phyloP scores from a whole-genome alignment of 1,284 basidiomycete genomes.

The Rhodofomes roseus region DNA sequence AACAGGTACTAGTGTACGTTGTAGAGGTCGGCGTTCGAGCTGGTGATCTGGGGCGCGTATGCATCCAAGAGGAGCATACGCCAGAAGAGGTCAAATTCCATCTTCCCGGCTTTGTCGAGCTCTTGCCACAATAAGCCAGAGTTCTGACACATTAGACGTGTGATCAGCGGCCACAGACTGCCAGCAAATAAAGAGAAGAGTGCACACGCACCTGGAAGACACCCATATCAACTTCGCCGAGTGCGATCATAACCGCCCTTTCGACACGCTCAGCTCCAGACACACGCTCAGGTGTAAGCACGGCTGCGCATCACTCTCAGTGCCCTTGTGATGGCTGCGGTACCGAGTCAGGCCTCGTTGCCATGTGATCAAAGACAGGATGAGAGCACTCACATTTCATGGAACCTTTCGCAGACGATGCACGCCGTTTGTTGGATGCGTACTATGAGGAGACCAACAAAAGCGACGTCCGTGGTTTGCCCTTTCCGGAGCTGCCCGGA shows the following conservation, averaged over 20 bases:
- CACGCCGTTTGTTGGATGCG: constrained; percentile 26
- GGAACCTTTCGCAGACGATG: too few species aligned
- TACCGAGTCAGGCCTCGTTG: too few species aligned
- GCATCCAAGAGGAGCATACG: constrained; percentile 82
- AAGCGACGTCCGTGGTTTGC: constrained; percentile 38
- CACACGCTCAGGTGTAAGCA: constrained; percentile 68
- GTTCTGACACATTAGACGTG: constrained; percentile 48
- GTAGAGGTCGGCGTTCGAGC: constrained; percentile 79
- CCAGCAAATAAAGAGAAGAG: too few species aligned
- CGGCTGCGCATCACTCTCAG: constrained; percentile 56
- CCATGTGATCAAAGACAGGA: too few species aligned
- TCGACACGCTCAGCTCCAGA: background rate
- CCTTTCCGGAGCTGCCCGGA: background rate
- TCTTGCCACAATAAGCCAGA: constrained; percentile 74
- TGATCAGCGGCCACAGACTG: too few species aligned
- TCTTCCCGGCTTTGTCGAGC: constrained; percentile 67
- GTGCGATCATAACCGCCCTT: constrained; percentile 64
- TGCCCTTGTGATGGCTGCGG: constrained; percentile 86
- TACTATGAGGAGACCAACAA: constrained; percentile 49
- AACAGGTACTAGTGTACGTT: constrained; percentile 63
- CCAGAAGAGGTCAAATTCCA: constrained; percentile 82
- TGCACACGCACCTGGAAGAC: constrained; percentile 70
- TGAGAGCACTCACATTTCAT: too few species aligned
- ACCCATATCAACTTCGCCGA: constrained; percentile 75
- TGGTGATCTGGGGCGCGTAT: constrained; percentile 73